These are phyloP conservation scores for Trichoderma gamsii DNA, from an alignment of 495 filamentous ascomycete species.

Conservation along the genomic window DNA sequence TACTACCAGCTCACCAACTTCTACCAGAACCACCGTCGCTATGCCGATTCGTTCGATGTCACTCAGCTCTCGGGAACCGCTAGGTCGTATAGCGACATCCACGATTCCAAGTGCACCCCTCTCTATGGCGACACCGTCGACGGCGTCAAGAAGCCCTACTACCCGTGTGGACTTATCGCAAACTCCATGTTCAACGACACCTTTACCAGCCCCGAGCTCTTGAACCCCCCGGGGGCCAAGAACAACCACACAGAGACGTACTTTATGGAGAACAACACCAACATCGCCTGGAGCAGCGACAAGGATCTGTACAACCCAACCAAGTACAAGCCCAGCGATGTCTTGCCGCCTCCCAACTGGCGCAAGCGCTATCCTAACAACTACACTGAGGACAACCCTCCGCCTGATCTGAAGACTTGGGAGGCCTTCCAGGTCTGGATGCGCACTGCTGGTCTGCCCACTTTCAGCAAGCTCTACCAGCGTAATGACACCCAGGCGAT, in stretches of 20 bases:
- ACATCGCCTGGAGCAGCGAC: slow-evolving; percentile 83
- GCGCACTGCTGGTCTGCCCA: slow-evolving; percentile 90
- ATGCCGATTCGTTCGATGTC: slow-evolving; percentile 80
- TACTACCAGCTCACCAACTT: slow-evolving; percentile 97
- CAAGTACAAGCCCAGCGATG: slow-evolving; percentile 50
- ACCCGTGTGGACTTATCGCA: slow-evolving; percentile 92
- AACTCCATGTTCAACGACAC: slow-evolving; percentile 97
- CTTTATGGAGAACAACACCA: slow-evolving; percentile 61
- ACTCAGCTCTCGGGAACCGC: slow-evolving; percentile 74
- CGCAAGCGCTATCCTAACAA: slow-evolving; percentile 51
- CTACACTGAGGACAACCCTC: slow-evolving; percentile 57
- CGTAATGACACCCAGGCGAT: slow-evolving; percentile 69
- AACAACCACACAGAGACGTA: slow-evolving; percentile 44
- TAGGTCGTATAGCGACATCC: slow-evolving; percentile 53
- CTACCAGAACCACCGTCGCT: slow-evolving; percentile 98
- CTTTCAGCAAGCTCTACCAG: slow-evolving; percentile 85
- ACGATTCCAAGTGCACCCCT: slow-evolving; percentile 66
- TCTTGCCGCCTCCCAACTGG: slow-evolving; percentile 89
- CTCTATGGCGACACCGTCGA: slow-evolving; percentile 48
- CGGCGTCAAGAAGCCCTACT: slow-evolving; percentile 59
- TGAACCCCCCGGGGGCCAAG: slow-evolving; percentile 35
- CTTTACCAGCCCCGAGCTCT: slow-evolving; percentile 55
- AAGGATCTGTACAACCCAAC: slow-evolving; percentile 66
- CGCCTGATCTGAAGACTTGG: slow-evolving; percentile 61
- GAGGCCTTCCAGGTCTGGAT: slow-evolving; percentile 98